A percentile compares a stretch with the other conserved stretches of the same genome.
Conservation (phyloP, 1,284 basidiomycete genomes). For the Ustilago xerochloae region DNA sequence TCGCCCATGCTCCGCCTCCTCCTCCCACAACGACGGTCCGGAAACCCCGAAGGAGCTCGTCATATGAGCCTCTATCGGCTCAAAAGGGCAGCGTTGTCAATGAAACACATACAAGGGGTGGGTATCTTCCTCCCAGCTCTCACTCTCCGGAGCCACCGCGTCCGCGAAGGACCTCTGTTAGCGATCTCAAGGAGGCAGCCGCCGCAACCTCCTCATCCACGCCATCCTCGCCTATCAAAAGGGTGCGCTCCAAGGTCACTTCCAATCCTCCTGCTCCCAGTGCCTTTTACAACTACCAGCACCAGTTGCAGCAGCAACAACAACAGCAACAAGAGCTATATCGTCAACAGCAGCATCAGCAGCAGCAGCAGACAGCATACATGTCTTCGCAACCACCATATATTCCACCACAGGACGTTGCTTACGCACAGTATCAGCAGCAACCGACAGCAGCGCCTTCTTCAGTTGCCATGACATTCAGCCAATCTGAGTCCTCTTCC, state of each 20-base stretch:
- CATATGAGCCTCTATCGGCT: constrained; percentile 35
- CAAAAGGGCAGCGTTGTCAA: constrained; percentile 22
- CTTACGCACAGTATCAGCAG: constrained; percentile 1
- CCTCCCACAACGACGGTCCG: constrained; percentile 34
- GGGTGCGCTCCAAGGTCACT: constrained; percentile 36
- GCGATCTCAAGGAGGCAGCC: constrained; percentile 22
- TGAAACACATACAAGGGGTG: constrained; percentile 46
- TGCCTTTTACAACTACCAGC: constrained; percentile 49
- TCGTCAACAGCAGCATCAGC: constrained; percentile 24
- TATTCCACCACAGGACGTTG: neutral
- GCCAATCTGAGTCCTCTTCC: constrained; percentile 22
- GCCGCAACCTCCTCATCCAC: constrained; percentile 17
- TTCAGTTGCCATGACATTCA: constrained; percentile 29
- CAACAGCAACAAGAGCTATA: constrained; percentile 22
- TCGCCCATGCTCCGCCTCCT: constrained; percentile 56
- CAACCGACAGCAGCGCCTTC: constrained; percentile 1
- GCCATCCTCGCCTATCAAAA: constrained; percentile 20
- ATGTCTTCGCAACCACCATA: constrained; percentile 10
- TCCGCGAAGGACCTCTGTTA: constrained; percentile 22
- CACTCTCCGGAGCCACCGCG: constrained; percentile 50
- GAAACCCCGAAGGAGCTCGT: constrained; percentile 44
- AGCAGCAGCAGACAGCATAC: constrained; percentile 4
- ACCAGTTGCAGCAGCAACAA: constrained; percentile 44
- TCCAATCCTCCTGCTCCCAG: constrained; percentile 44
- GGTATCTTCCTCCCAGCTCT: constrained; percentile 52